Base-by-base conservation (phyloP, 306 rosid species). In the Rubus idaeus region DNA sequence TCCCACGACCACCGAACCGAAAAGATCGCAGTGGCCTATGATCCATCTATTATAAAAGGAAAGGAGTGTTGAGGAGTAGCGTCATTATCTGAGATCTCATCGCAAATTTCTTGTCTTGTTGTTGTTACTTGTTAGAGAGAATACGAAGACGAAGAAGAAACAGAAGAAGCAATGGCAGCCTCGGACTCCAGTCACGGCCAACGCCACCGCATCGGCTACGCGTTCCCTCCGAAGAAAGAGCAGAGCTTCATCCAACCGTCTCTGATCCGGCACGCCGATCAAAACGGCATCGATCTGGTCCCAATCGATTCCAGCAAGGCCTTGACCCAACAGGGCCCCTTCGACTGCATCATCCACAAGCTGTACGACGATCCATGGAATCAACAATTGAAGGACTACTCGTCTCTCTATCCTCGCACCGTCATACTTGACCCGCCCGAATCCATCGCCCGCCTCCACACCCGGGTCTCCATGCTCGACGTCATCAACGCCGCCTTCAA, bases 291-390 rank as follows among this genome's bases (percentile, higher is more conserved):
- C 68, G 87, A 76, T 67, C 78, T 83, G 47, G 72, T 76, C 52
- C 57, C 68, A 11, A 23, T 77, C 49, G 81, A 76, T 37, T 55
- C 74, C 50, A 3, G 30, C 37, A 47, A 44, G 61, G 53, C 77
- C 12, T 42, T 83, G 53, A 41, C 23, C 49, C 72, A 83, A 4
- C 87, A 83, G 47, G 84, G 79, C 16, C 84, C 81, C 37, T 83
- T 83, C 76, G 56, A 83, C 72, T 71, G 78, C 81, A 56, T 83
- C 76, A 53, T 83, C 74, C 84, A 83, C 77, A 83, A 83, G 62
- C 63, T 83, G 46, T 76, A 83, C 70, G 56, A 49, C 10, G 44
- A 20, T 9, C 60, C 51, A n/a, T 83, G 87, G 87, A 60, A 45
- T 10, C 42, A 68, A 1, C 78, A 76, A 11, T 57, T 83, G 12